phyloP scores from a whole-genome alignment of 345 rosid species.

The Pugionium cornutum region DNA sequence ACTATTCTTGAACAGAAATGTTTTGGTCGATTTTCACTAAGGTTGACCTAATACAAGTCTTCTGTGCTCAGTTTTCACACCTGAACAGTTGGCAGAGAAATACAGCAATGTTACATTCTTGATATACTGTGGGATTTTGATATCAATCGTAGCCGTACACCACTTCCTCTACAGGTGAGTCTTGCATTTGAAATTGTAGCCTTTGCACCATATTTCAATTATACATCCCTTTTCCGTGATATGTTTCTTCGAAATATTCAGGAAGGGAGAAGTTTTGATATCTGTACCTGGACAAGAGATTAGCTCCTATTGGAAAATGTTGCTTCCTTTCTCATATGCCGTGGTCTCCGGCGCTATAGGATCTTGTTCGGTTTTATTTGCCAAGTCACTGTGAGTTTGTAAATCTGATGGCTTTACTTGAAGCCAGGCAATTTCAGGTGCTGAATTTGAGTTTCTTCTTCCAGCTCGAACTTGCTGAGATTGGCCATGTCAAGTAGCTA shows the following conservation, averaged over 20 bases:
- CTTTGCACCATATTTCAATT: neutral
- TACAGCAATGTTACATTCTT: constrained; percentile 86
- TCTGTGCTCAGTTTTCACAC: constrained; percentile 75
- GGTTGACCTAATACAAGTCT: constrained; percentile 8
- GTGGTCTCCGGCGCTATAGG: constrained; percentile 97
- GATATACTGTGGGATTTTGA: constrained; percentile 73
- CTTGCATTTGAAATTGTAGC: neutral
- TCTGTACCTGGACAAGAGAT: constrained; percentile 70
- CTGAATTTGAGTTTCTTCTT: constrained; percentile 36
- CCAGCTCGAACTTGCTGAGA: constrained; percentile 90
- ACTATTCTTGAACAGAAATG: neutral
- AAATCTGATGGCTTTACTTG: neutral
- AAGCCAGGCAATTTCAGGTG: neutral
- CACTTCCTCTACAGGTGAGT: constrained; percentile 79
- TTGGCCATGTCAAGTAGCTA: constrained; percentile 89
- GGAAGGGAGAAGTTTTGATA: constrained; percentile 85
- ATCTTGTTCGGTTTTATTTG: constrained; percentile 95
- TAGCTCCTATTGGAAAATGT: constrained; percentile 77
- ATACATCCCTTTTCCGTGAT: neutral
- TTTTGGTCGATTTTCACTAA: constrained; percentile 23
- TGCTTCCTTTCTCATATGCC: constrained; percentile 96
- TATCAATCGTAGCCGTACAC: constrained; percentile 63
- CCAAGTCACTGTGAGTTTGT: constrained; percentile 90
- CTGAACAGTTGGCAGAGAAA: constrained; percentile 93
- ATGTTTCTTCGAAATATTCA: constrained; percentile 37